Conservation (phyloP, 768 basidiomycete species). For the Serpula lacrymans region DNA sequence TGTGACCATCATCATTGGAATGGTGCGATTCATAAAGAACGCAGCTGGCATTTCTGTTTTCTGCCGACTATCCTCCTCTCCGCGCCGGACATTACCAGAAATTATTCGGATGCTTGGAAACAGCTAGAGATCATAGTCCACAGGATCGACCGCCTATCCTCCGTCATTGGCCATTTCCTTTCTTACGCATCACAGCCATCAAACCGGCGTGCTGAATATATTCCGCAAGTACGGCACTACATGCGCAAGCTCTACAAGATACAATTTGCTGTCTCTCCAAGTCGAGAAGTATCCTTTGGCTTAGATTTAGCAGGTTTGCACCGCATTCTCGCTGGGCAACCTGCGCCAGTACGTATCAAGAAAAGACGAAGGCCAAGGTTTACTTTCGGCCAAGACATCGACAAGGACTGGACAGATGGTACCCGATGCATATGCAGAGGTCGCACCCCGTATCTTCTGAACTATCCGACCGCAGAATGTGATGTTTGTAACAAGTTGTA, state of each 20-base stretch:
- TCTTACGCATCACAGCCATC: slow-evolving; percentile 64
- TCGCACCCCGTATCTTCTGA: slow-evolving; percentile 54
- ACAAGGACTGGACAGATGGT: slow-evolving; percentile 68
- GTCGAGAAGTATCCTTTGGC: slow-evolving; percentile 76
- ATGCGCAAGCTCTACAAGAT: slow-evolving; percentile 90
- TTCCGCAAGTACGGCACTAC: slow-evolving; percentile 82
- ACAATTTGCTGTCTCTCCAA: slow-evolving; percentile 84
- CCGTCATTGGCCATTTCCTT: slow-evolving; percentile 77
- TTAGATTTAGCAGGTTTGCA: slow-evolving; percentile 81
- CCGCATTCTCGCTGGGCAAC: slow-evolving; percentile 72
- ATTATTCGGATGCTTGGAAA: slow-evolving; percentile 78
- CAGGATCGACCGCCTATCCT: slow-evolving; percentile 70
- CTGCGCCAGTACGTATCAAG: slow-evolving; percentile 42
- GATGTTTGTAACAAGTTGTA: slow-evolving; percentile 63
- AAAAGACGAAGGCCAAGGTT: slow-evolving; percentile 64
- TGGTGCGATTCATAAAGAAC: slow-evolving; percentile 76
- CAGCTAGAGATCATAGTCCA: slow-evolving; percentile 78
- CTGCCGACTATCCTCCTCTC: slow-evolving; percentile 64
- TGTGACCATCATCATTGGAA: slow-evolving; percentile 93
- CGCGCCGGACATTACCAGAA: slow-evolving; percentile 76
- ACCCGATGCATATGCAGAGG: slow-evolving; percentile 83
- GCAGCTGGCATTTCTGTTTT: slow-evolving; percentile 81
- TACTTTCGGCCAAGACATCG: slow-evolving; percentile 73
- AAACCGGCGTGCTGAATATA: slow-evolving; percentile 73
- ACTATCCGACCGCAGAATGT: slow-evolving; percentile 65